Evolutionary conservation across 2,329 filamentous ascomycete species (phyloP), one percentile per base, ranked within the genome.

Genomic region (Hypoxylon sp.): DNA sequence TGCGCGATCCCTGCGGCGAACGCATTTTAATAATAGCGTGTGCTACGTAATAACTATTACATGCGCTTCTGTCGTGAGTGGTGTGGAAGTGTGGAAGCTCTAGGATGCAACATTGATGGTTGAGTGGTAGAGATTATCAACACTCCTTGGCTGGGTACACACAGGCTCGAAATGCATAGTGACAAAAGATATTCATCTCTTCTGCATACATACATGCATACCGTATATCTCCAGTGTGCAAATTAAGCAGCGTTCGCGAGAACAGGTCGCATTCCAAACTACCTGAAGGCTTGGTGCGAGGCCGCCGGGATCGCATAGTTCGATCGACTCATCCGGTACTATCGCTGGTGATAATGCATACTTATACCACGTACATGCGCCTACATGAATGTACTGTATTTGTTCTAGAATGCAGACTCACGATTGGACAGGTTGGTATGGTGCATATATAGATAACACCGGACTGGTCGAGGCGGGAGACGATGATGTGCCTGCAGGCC

Each of bases 401-500:
- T 58, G 50, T 62, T 57, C 37, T 57, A 57, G 50, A 63, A 66
- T 55, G 44, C 36, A 55, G 54, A 51, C 40, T 51, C 37, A 57
- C 53, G 32, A 55, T 60, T 60, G 57, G 57, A 32, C 36, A 49
- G 58, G 58, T 23, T 23, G 51, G 54, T 43, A 42, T 44, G 40
- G 48, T 61, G 62, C 59, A 64, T 55, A 59, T 55, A 52, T 50
- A 57, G 57, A 56, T 36, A 43, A 40, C 37, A 50, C 50, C 19
- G 40, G 49, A 52, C 47, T 58, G 54, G 57, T 44, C 46, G 34
- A 53, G 51, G 49, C 34, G 36, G 42, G 26, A 55, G 44, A 48
- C 48, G 45, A 53, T 55, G 47, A 61, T 47, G 55, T 62, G 60
- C 58, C 54, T 62, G 62, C 55, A 63, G 54, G 55, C 55, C 37